These are phyloP conservation scores for Chlamydomonas applanata DNA, from an alignment of 139 green algal species.

Conservation along the genomic window DNA sequence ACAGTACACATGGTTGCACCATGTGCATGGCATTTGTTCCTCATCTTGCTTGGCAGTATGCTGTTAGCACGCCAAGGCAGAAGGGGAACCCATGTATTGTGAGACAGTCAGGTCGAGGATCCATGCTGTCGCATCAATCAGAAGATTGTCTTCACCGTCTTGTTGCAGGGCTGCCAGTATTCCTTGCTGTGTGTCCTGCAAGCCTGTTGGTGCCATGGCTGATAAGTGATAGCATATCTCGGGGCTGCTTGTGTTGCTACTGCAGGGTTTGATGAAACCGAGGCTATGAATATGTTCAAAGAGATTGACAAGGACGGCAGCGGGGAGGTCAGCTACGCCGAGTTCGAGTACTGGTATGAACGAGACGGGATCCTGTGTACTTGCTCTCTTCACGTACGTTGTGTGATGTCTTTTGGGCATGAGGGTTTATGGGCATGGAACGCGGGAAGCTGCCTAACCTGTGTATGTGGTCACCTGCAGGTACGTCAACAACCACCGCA, in stretches of 20 bases:
- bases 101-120: too few relatives aligned
- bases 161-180: too few relatives aligned
- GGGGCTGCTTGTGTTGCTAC: not conserved
- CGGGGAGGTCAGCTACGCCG: constrained; percentile 1
- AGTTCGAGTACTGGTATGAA: constrained; percentile 6
- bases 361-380: not conserved
- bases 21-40: too few relatives aligned
- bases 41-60: too few relatives aligned
- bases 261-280: not conserved
- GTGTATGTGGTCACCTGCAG: not conserved
- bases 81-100: too few relatives aligned
- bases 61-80: too few relatives aligned
- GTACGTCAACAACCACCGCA: constrained; percentile 1
- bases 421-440: not conserved
- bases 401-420: not conserved
- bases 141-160: too few relatives aligned
- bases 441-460: not conserved
- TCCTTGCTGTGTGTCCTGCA: too few relatives aligned
- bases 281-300: not conserved
- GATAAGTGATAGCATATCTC: too few relatives aligned
- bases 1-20: too few relatives aligned
- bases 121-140: too few relatives aligned
- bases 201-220: too few relatives aligned
- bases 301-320: constrained; percentile 5
- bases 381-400: not conserved